These are phyloP conservation scores for Volvox carteri DNA, from an alignment of 163 green algal genomes.

Conservation along the genomic window DNA sequence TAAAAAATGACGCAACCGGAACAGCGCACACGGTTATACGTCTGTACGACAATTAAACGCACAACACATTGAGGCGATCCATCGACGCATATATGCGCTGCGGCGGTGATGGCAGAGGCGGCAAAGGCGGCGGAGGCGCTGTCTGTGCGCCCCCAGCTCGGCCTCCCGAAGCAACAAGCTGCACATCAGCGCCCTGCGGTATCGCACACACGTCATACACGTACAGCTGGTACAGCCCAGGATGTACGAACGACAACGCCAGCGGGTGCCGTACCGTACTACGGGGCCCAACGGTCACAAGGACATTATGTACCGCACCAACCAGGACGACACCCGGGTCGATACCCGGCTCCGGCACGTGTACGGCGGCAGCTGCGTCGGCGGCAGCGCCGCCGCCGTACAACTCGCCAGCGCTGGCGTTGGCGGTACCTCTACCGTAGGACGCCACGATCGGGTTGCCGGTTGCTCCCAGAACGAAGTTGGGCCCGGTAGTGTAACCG, in stretches of 20 bases:
- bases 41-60: too few species aligned
- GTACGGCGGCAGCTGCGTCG: too few species aligned
- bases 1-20: too few species aligned
- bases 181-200: background rate
- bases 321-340: slow-evolving; percentile 57
- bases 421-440: background rate
- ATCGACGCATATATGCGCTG: slow-evolving; percentile 35
- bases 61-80: slow-evolving; percentile 40
- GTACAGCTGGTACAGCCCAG: slow-evolving; percentile 64
- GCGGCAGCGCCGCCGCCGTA: background rate
- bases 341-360: slow-evolving; percentile 3
- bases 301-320: slow-evolving; percentile 45
- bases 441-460: background rate
- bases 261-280: slow-evolving; percentile 20
- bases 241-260: slow-evolving; percentile 43
- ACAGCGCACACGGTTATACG: too few species aligned
- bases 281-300: slow-evolving; percentile 49
- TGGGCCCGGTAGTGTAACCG: background rate
- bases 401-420: background rate
- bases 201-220: slow-evolving; percentile 49
- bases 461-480: background rate
- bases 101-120: background rate
- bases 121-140: background rate
- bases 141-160: background rate
- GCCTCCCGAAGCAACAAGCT: background rate